These are phyloP conservation scores for Phytopythium oedochilum DNA, from an alignment of 352 stramenopile species.

Conservation along the genomic window DNA sequence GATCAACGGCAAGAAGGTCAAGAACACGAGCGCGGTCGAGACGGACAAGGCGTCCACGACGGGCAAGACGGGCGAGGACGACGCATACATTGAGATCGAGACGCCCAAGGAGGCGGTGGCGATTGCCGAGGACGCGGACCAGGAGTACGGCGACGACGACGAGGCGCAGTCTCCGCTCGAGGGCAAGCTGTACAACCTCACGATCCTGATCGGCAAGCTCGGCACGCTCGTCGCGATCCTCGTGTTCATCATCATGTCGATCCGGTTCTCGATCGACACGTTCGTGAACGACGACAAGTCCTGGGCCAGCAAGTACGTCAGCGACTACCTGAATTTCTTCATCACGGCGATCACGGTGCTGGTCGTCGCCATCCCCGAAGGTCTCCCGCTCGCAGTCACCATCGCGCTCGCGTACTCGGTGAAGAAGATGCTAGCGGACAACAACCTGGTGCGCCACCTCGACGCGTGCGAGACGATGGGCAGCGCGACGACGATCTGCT, in stretches of 20 bases:
- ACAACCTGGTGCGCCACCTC: slow-evolving; percentile 86
- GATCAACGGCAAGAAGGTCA: slow-evolving; percentile 62
- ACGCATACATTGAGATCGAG: slow-evolving; percentile 9
- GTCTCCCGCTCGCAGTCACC: slow-evolving; percentile 96
- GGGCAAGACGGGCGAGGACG: slow-evolving; percentile 43
- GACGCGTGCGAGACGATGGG: slow-evolving; percentile 92
- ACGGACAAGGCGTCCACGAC: slow-evolving; percentile 10
- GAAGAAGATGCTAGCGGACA: slow-evolving; percentile 86
- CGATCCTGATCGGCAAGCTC: slow-evolving; percentile 81
- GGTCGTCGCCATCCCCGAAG: slow-evolving; percentile 97
- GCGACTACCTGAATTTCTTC: slow-evolving; percentile 79
- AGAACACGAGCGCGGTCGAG: slow-evolving; percentile 65
- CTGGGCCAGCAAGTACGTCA: slow-evolving; percentile 53
- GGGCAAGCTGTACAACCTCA: slow-evolving; percentile 80
- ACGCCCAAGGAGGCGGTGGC: slow-evolving; percentile 1
- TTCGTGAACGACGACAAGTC: slow-evolving; percentile 33
- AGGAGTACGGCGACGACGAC: slow-evolving; percentile 53
- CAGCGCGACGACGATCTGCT: slow-evolving; percentile 95
- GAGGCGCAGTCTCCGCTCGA: slow-evolving; percentile 73
- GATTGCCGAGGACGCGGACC: neutral
- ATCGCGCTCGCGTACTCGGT: slow-evolving; percentile 93
- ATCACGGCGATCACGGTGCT: slow-evolving; percentile 88
- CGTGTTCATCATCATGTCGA: slow-evolving; percentile 77
- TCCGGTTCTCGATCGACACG: slow-evolving; percentile 61
- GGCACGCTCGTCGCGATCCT: slow-evolving; percentile 65